Evolutionary conservation across 345 rosid genomes (phyloP), one percentile per base, ranked within the genome.

Genomic region (Physaria fendleri): DNA sequence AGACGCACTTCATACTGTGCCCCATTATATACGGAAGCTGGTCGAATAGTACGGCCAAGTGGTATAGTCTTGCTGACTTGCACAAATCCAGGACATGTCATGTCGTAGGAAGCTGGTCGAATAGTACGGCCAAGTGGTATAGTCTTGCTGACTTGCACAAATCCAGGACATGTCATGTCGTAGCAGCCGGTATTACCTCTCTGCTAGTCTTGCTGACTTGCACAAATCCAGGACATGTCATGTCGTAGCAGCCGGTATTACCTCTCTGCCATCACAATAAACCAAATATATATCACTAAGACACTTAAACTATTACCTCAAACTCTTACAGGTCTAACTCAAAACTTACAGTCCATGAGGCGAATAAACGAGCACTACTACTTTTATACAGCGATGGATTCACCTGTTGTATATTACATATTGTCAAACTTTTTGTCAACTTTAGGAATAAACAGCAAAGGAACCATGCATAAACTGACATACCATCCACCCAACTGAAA

Each of bases 191-290:
- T 32, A 5, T 30, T 0, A 10, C 14, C 4, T 28, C 53, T n/a
- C n/a, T n/a, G n/a, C n/a, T n/a, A n/a, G n/a, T n/a, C n/a, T n/a
- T n/a, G 51, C 69, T 46, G 43, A 54, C 74, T 55, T 69, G 69
- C 27, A 69, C 68, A 62, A 69, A 69, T 14, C 74, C 63, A 17
- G 74, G 74, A 55, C 74, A 69, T 43, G 7, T 16, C 2, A 8
- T 29, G 33, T 53, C 67, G 30, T 34, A 46, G 58, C 63, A 69
- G 4, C 74, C 63, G 0, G 74, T 62, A 1, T 12, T n/a, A 40
- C 53, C 52, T 35, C 74, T 69, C 57, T 8, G 68, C 50, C 68
- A 65, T 21, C 20, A 1, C 23, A 65, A 37, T 22, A 29, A 4
- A 42, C 44, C 43, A 39, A 28, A 51, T 13, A 8, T 16, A 44